phyloP scores from a whole-genome alignment of 1,284 basidiomycete genomes.

The Pseudozyma pruni region DNA sequence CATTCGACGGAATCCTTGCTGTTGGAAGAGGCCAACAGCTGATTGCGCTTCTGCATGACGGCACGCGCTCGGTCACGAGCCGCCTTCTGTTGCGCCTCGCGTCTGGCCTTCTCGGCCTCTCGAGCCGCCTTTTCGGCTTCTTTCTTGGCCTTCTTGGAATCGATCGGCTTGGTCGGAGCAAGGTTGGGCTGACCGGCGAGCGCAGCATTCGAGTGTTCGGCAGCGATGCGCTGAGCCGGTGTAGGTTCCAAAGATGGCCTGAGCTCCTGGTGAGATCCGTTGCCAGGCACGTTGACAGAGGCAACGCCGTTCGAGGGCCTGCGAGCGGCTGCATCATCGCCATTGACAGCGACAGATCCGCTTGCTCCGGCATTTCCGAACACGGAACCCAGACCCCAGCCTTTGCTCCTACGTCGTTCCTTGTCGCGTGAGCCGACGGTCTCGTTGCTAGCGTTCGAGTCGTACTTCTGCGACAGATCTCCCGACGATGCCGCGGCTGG shows the following conservation, averaged over 20 bases:
- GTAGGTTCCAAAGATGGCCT: constrained; percentile 29
- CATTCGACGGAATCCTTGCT: constrained; percentile 62
- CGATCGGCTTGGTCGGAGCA: constrained; percentile 69
- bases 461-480: constrained; percentile 43
- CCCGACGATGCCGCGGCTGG: constrained; percentile 25
- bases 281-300: constrained; percentile 1
- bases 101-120: constrained; percentile 85
- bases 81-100: constrained; percentile 78
- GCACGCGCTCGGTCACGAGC: constrained; percentile 86
- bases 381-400: constrained; percentile 51
- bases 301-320: constrained; percentile 18
- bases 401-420: constrained; percentile 47
- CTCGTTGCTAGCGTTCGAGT: constrained; percentile 49
- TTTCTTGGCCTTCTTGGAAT: constrained; percentile 88
- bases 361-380: constrained; percentile 37
- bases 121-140: constrained; percentile 84
- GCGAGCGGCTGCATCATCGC: constrained; percentile 12
- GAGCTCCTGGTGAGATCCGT: constrained; percentile 18
- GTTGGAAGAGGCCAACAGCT: constrained; percentile 55
- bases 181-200: constrained; percentile 66
- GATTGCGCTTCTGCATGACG: constrained; percentile 86
- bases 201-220: constrained; percentile 35
- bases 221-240: constrained; percentile 49
- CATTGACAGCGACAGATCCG: constrained; percentile 21
- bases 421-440: constrained; percentile 49